A percentile compares a stretch with the other conserved stretches of the same genome.
phyloP scores from a whole-genome alignment of 441 rosid species.

The Mallotus repandus region DNA sequence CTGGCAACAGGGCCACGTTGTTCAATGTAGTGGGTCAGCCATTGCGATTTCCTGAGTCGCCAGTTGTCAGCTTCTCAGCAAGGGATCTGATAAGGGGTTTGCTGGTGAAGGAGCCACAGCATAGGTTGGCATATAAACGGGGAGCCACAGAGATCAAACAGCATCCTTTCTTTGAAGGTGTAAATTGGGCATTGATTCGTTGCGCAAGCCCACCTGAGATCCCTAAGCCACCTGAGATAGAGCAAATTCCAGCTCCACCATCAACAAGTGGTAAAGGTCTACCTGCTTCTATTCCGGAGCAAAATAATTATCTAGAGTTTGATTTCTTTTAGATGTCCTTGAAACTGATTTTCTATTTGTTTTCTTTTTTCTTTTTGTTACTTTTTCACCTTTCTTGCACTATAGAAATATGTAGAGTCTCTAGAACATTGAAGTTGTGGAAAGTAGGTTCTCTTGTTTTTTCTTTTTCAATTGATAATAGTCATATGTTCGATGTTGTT shows the following conservation, averaged over 20 bases:
- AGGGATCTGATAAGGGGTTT: constrained; percentile 82
- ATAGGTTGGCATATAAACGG: constrained; percentile 84
- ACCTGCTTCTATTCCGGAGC: constrained; percentile 28
- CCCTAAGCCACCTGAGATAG: constrained; percentile 63
- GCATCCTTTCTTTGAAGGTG: constrained; percentile 95
- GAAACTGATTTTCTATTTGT: constrained; percentile 19
- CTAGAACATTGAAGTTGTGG: constrained; percentile 22
- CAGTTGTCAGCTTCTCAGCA: constrained; percentile 79
- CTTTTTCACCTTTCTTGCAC: neutral
- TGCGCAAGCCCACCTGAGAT: constrained; percentile 85
- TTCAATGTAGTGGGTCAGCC: constrained; percentile 96
- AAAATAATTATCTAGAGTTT: constrained; percentile 70
- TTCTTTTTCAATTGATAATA: constrained; percentile 22
- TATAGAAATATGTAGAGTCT: constrained; percentile 22
- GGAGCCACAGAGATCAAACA: constrained; percentile 99
- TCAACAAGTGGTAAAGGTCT: constrained; percentile 38
- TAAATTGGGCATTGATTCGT: constrained; percentile 91
- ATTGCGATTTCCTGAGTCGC: constrained; percentile 84
- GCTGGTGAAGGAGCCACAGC: constrained; percentile 91
- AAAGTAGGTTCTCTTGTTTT: constrained; percentile 14
- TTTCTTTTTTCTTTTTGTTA: neutral
- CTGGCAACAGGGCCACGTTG: constrained; percentile 94
- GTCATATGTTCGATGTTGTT: constrained; percentile 17
- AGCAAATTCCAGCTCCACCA: constrained; percentile 37
- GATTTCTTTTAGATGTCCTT: constrained; percentile 62